phyloP scores from a whole-genome alignment of 2,329 filamentous ascomycete genomes.

The Alternaria ventricosa region DNA sequence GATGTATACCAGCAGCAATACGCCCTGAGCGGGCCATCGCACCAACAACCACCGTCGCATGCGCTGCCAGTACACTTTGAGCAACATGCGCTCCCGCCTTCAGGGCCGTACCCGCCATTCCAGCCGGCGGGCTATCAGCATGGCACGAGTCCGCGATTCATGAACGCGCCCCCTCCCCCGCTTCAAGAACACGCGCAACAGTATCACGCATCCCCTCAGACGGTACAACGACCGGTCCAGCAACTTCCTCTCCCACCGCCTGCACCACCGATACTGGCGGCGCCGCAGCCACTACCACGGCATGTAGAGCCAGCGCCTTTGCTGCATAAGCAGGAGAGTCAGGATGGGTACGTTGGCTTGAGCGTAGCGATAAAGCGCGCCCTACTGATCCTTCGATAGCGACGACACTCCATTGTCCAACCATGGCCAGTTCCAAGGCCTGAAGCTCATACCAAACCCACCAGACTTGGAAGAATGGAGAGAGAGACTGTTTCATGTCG shows the following conservation, averaged over 20 bases:
- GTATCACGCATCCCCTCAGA: constrained; percentile 20
- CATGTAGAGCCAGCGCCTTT: constrained; percentile 5
- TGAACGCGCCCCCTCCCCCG: constrained; percentile 23
- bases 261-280: constrained; percentile 12
- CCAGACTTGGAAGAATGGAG: constrained; percentile 74
- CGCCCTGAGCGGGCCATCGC: constrained; percentile 25
- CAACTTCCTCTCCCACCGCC: constrained; percentile 19
- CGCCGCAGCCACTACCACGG: constrained; percentile 21
- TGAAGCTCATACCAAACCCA: constrained; percentile 68
- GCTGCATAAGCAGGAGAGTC: constrained; percentile 10
- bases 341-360: constrained; percentile 3
- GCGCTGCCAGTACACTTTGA: constrained; percentile 42
- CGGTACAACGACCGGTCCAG: constrained; percentile 17
- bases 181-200: constrained; percentile 24
- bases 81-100: constrained; percentile 35
- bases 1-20: constrained; percentile 31
- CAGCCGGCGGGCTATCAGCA: constrained; percentile 31
- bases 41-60: constrained; percentile 27
- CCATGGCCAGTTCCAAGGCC: constrained; percentile 60
- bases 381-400: not conserved
- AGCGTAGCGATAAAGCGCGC: not conserved
- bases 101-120: constrained; percentile 31
- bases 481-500: constrained; percentile 75
- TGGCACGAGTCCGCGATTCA: constrained; percentile 32
- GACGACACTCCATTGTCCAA: constrained; percentile 52